Base-by-base conservation (phyloP, 169 alveolate species). In the Plasmodium vinckei region DNA sequence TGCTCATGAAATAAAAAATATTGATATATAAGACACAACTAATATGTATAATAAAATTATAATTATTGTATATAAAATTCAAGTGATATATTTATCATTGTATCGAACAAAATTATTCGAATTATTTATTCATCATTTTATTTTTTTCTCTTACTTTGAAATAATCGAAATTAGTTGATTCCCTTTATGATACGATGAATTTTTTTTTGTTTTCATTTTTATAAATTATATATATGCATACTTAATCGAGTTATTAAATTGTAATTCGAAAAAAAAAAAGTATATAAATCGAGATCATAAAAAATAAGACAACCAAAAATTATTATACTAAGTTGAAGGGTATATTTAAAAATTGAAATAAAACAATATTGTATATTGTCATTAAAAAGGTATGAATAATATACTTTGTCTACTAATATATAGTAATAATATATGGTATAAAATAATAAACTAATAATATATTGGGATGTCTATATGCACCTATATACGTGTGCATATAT, bases 291-390 rank as follows among this genome's bases (percentile, higher is more conserved):
- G 42, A 33, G 42, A 33, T 33, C 42, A 33, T 33, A 23, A 61
- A 23, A 61, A 61, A 61, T 21, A 61, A 61, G 71, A 61, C 71
- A 61, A 61, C 49, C 13, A 61, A 7, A 61, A 23, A 61, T 61
- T 61, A 25, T 25, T 6, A 21, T 7, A 17, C 13, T 61, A 61
- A 1, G n/a, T 51, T 13, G 59, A 51, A 15, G 19, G 59, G 21
- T 51, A 0, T 21, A 51, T 51, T 51, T 51, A 15, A 1, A 51
- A 51, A 51, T 13, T 6, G 59, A 51, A 51, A 51, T 51, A 51
- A 33, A 12, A 51, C 59, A 51, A 12, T 13, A 13, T 51, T 51
- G 19, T 51, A 51, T 51, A 51, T 51, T 12, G 2, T 6, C 9
- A 51, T 13, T 51, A 51, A 51, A 51, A 51, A 51, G 0, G 6